Percentiles rank a stretch among this genome's conserved stretches.
Conservation (phyloP, 305 asterid genomes). For the Coffea humblotiana region DNA sequence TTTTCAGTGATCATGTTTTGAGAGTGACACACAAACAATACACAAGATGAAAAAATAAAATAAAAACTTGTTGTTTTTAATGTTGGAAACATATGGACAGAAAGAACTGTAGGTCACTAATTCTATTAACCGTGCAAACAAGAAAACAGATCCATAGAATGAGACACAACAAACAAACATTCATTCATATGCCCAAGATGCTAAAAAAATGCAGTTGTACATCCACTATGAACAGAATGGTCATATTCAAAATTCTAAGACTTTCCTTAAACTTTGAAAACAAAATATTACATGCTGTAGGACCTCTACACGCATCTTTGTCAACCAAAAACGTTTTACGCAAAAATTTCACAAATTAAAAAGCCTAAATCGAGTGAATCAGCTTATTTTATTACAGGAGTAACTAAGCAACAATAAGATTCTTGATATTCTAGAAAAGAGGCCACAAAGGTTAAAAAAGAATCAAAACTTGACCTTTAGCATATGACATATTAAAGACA, state of each 20-base stretch:
- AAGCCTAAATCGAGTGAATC: not conserved
- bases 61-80: not conserved
- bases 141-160: not conserved
- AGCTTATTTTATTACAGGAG: not conserved
- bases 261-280: not conserved
- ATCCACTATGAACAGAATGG: not conserved
- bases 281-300: too few species aligned
- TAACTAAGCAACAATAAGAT: not conserved
- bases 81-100: not conserved
- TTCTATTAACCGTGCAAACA: not conserved
- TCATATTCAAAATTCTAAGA: not conserved
- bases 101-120: not conserved
- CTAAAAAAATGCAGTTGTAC: not conserved
- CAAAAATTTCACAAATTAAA: not conserved
- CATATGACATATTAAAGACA: not conserved
- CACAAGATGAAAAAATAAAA: not conserved
- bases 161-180: not conserved
- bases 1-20: not conserved
- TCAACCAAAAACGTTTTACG: not conserved
- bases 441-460: not conserved
- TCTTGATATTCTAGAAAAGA: not conserved
- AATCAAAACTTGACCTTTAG: not conserved
- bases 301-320: not conserved
- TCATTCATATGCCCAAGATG: not conserved
- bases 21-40: not conserved